phyloP scores from a whole-genome alignment of 768 basidiomycete genomes.

The Tricholoma terreum region DNA sequence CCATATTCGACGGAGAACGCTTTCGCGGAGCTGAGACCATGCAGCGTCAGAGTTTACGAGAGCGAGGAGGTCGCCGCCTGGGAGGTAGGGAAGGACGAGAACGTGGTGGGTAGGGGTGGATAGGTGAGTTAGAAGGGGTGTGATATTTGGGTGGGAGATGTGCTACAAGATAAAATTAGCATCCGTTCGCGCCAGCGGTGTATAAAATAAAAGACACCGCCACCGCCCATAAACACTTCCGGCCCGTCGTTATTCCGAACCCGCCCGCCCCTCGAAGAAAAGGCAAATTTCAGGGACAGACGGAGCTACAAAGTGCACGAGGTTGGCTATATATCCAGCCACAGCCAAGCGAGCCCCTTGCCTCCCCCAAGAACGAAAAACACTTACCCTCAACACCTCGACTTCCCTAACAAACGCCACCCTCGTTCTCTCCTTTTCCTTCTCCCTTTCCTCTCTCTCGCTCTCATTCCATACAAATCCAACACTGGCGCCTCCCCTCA shows the following conservation, averaged over 20 bases:
- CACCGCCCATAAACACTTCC: background rate
- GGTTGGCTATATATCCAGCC: background rate
- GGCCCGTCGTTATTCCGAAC: too few relatives aligned
- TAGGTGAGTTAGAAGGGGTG: conserved; percentile 67
- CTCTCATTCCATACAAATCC: conserved; percentile 15
- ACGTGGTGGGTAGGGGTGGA: conserved; percentile 72
- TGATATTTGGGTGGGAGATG: conserved; percentile 79
- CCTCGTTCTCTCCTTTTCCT: conserved; percentile 66
- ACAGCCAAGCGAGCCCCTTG: background rate
- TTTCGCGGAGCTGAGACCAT: too few relatives aligned
- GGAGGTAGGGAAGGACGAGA: conserved; percentile 66
- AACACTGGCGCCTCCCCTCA: conserved; percentile 33
- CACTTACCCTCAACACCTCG: conserved; percentile 70
- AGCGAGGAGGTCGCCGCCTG: too few relatives aligned
- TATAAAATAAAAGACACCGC: background rate
- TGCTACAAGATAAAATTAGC: conserved; percentile 39
- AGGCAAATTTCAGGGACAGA: conserved; percentile 1
- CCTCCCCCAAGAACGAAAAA: conserved; percentile 3
- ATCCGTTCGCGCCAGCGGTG: background rate
- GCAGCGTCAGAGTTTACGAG: too few relatives aligned
- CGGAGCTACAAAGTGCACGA: background rate
- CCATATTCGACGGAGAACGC: too few relatives aligned
- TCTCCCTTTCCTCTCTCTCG: conserved; percentile 35
- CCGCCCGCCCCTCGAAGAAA: too few relatives aligned
- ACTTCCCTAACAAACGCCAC: conserved; percentile 82